Evolutionary conservation across 148 eudicot genomes (phyloP), one percentile per base, ranked within the genome.

Genomic region (Cornus kousa): DNA sequence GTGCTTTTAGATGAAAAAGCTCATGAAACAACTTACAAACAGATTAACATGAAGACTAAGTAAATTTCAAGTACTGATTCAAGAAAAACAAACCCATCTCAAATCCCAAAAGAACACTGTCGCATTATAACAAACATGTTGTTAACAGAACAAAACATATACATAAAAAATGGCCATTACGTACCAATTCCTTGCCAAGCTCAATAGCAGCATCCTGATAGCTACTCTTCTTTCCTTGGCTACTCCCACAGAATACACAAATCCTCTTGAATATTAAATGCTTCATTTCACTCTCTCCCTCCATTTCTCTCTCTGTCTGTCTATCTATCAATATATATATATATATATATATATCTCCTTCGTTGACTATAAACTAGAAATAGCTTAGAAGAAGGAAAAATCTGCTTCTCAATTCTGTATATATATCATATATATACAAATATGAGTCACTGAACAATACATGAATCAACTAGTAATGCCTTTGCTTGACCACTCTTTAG

Each of bases 211-310:
- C 97, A 75, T 96, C 99, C 71, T 93, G 99, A 80, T 96, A 96
- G 88, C 97, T 96, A 68, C 82, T 82, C 84, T 93, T 96, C 84
- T 92, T 96, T 39, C 99, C 99, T 77, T 93, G 99, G 80, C 99
- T 96, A 79, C 99, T 96, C 23, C 99, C 99, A 87, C 99, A 96
- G 71, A 96, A 96, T 32, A 96, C 99, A 87, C 99, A 96, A 68
- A 96, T 92, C 80, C 95, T 90, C 87, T 87, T 90, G 85, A 96
- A 96, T 83, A 67, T 96, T 57, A 97, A 93, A 48, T 68, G 79
- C 77, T 82, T 87, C 72, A 82, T 82, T 81, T 88, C 93, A 87
- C 82, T 81, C 72, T 76, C 88, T 80, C 82, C 91, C 89, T 93
- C 98, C 97, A 93, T 93, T 77, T 37, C 39, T 67, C 37, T 12